Evolutionary conservation across 768 basidiomycete species (phyloP).

Genomic region (Mycena kentingensis): DNA sequence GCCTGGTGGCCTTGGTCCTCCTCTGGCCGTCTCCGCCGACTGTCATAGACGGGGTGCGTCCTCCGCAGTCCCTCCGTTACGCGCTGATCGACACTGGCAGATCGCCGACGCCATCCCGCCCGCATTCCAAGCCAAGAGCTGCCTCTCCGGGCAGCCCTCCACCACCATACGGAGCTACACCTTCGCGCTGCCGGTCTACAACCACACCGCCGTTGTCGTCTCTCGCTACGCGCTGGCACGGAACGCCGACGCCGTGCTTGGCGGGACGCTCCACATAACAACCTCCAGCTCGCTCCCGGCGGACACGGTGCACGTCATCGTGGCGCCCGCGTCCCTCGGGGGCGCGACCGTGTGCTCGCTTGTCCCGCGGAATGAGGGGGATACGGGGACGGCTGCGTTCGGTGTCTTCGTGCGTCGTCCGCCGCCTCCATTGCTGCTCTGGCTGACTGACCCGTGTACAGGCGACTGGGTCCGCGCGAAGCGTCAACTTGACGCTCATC

Average conservation of each 20-base stretch:
- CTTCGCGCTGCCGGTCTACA: background rate
- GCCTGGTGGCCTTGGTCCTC: too few species aligned
- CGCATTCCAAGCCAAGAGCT: too few species aligned
- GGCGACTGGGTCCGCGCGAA: background rate
- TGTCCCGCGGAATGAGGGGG: background rate
- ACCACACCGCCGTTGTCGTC: background rate
- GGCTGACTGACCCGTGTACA: background rate
- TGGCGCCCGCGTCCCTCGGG: background rate
- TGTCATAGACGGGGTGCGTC: too few species aligned
- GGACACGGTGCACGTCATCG: background rate
- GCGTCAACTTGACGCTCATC: background rate
- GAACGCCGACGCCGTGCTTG: background rate
- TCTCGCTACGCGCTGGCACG: background rate
- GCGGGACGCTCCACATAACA: background rate
- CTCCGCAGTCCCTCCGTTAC: too few species aligned
- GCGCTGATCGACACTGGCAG: too few species aligned
- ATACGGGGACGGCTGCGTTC: background rate
- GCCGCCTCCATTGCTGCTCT: background rate
- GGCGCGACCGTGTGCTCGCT: background rate
- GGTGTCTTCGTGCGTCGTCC: slow-evolving; percentile 2
- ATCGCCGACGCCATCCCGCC: too few species aligned
- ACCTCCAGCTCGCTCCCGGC: background rate
- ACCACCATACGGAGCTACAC: background rate
- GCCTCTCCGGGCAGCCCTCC: too few species aligned
- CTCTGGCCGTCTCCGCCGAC: too few species aligned